A percentile compares a stretch with the other conserved stretches of the same genome.
Conservation (phyloP, 2,329 filamentous ascomycete genomes). For the Pseudogymnoascus sp. region DNA sequence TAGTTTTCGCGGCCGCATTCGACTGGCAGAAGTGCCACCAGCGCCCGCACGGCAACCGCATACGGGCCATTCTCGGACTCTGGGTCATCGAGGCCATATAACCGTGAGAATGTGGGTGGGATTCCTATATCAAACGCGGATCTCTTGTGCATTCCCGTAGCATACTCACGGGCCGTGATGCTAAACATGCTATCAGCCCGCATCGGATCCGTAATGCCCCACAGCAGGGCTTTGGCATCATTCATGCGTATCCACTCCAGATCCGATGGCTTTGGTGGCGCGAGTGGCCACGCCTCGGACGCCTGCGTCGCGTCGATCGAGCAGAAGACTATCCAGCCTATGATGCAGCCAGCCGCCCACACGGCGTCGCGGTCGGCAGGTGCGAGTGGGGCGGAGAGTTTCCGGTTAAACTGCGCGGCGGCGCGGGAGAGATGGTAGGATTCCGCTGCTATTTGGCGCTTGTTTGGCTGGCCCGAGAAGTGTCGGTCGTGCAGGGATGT, state of each 20-base stretch:
- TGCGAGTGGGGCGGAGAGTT: constrained; percentile 32
- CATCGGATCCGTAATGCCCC: constrained; percentile 42
- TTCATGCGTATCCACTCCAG: constrained; percentile 53
- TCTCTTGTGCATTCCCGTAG: not conserved
- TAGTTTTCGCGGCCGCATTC: constrained; percentile 33
- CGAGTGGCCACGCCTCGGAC: constrained; percentile 50
- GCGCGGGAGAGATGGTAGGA: constrained; percentile 42
- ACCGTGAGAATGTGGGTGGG: constrained; percentile 11
- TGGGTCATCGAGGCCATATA: constrained; percentile 13
- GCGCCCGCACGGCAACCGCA: constrained; percentile 6
- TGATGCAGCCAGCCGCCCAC: constrained; percentile 41
- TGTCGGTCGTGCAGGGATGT: constrained; percentile 47
- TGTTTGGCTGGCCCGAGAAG: constrained; percentile 22
- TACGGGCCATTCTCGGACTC: constrained; percentile 16
- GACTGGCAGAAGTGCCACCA: constrained; percentile 12
- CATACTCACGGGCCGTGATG: not conserved
- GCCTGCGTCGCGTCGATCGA: constrained; percentile 36
- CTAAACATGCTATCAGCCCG: constrained; percentile 42
- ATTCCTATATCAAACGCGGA: constrained; percentile 11
- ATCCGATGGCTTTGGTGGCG: constrained; percentile 34
- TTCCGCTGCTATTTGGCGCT: constrained; percentile 29
- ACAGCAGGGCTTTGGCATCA: constrained; percentile 49
- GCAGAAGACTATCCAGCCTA: constrained; percentile 40
- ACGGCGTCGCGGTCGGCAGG: constrained; percentile 39
- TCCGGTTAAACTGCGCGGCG: constrained; percentile 40